Percentiles rank a stretch among this genome's conserved stretches.
Conservation (phyloP, 2,329 filamentous ascomycete species). For the Fusarium camptoceras region DNA sequence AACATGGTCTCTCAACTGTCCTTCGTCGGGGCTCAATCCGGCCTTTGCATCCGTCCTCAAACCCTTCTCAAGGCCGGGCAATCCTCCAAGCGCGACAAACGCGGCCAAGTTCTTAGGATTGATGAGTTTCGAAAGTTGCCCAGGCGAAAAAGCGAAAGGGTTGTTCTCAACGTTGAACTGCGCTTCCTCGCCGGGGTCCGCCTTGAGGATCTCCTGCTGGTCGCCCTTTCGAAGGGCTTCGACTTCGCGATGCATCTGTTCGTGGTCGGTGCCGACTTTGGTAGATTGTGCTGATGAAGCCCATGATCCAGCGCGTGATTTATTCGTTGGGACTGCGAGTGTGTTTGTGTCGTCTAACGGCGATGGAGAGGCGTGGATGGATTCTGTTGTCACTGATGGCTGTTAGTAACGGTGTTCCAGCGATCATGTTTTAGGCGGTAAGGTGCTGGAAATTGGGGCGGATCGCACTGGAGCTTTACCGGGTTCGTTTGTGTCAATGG, state of each 20-base stretch:
- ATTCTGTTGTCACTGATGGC: constrained; percentile 11
- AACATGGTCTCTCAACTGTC: constrained; percentile 68
- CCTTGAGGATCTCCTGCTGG: constrained; percentile 60
- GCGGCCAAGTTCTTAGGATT: constrained; percentile 87
- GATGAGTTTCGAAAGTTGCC: constrained; percentile 82
- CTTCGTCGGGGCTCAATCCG: constrained; percentile 81
- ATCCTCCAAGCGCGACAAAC: constrained; percentile 80
- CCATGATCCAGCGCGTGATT: constrained; percentile 36
- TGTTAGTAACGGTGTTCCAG: neutral
- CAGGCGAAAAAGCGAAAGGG: constrained; percentile 83
- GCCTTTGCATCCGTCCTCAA: constrained; percentile 75
- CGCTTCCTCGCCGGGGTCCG: constrained; percentile 77
- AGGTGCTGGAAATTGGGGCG: neutral
- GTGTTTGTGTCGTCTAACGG: constrained; percentile 36
- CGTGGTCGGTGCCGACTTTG: constrained; percentile 36
- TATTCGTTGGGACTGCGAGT: constrained; percentile 23
- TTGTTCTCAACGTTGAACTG: constrained; percentile 80
- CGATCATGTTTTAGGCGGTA: neutral
- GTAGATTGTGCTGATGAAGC: constrained; percentile 31
- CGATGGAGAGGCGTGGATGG: constrained; percentile 29
- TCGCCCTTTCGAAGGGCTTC: constrained; percentile 36
- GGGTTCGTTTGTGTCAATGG: constrained; percentile 32
- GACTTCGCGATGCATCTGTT: constrained; percentile 29
- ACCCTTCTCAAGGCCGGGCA: constrained; percentile 79
- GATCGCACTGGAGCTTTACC: constrained; percentile 41